These are phyloP conservation scores for Calonectria hawksworthii DNA, from an alignment of 2,329 filamentous ascomycete genomes.

Conservation along the genomic window DNA sequence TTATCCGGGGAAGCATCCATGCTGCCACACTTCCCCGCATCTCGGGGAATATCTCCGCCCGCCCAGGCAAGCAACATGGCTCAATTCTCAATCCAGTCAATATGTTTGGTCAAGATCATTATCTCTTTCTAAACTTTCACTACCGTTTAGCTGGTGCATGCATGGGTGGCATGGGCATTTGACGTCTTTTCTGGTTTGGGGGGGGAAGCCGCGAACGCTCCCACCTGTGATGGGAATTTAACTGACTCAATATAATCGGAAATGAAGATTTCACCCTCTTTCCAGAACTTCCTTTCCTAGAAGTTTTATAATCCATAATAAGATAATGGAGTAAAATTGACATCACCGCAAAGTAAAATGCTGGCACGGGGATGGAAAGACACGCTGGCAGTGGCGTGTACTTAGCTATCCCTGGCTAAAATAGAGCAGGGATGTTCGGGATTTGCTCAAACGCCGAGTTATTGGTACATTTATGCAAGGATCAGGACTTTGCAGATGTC, in stretches of 20 bases:
- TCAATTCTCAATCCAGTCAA: neutral
- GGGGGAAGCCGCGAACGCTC: neutral
- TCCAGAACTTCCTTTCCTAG: neutral
- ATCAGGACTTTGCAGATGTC: neutral
- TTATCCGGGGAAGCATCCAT: neutral
- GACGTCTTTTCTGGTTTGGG: neutral
- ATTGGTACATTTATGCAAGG: neutral
- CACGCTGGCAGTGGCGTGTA: neutral
- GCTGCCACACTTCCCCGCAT: constrained; percentile 5
- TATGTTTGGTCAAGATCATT: neutral
- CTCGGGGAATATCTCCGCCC: neutral
- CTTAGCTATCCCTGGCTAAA: neutral
- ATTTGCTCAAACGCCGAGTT: neutral
- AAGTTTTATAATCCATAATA: neutral
- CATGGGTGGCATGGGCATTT: neutral
- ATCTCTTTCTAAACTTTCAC: neutral
- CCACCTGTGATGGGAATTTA: neutral
- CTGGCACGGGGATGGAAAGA: neutral
- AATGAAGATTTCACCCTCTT: neutral
- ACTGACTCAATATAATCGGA: neutral
- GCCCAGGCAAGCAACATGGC: neutral
- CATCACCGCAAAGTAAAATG: neutral
- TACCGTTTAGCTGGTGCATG: neutral
- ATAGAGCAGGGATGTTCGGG: neutral
- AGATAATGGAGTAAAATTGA: neutral